Percentiles rank a stretch among this genome's conserved stretches.
These are phyloP conservation scores for Naematelia aurantialba DNA, from an alignment of 768 basidiomycete genomes.

Conservation along the genomic window DNA sequence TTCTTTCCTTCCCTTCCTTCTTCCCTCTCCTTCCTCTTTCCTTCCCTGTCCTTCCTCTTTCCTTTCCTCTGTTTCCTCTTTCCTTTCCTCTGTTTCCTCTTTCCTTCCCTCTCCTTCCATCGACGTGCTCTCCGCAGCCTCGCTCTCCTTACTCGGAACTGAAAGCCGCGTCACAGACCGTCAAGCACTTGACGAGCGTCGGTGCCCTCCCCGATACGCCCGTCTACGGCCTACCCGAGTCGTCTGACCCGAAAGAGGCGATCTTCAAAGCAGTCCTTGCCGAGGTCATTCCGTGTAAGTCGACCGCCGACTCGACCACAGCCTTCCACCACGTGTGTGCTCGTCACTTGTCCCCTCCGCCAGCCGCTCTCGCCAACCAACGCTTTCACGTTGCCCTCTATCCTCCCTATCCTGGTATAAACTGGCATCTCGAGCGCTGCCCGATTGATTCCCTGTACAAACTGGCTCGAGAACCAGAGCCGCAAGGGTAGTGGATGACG, in stretches of 20 bases:
- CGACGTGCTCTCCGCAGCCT: background rate
- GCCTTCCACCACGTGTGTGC: no score
- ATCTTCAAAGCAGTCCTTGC: conserved; percentile 29
- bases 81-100: background rate
- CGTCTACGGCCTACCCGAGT: conserved; percentile 21
- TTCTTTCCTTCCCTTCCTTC: background rate
- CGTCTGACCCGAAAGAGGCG: conserved; percentile 11
- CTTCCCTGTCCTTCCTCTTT: background rate
- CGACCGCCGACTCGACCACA: no score
- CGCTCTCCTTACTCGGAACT: background rate
- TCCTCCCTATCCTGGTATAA: no score
- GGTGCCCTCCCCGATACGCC: conserved; percentile 26
- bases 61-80: background rate
- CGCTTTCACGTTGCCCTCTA: background rate
- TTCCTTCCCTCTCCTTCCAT: background rate
- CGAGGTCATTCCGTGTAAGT: conserved; percentile 20
- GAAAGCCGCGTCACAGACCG: no score
- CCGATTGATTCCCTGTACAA: no score
- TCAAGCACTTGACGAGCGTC: conserved; percentile 29
- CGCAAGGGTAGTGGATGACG: background rate
- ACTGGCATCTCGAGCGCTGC: no score
- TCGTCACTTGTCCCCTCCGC: background rate
- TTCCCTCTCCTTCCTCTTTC: background rate
- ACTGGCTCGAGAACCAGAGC: background rate
- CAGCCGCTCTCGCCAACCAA: background rate